A percentile compares a stretch with the other conserved stretches of the same genome.
Evolutionary conservation across 2,329 filamentous ascomycete species (phyloP).

Genomic region (Fusarium decemcellulare): DNA sequence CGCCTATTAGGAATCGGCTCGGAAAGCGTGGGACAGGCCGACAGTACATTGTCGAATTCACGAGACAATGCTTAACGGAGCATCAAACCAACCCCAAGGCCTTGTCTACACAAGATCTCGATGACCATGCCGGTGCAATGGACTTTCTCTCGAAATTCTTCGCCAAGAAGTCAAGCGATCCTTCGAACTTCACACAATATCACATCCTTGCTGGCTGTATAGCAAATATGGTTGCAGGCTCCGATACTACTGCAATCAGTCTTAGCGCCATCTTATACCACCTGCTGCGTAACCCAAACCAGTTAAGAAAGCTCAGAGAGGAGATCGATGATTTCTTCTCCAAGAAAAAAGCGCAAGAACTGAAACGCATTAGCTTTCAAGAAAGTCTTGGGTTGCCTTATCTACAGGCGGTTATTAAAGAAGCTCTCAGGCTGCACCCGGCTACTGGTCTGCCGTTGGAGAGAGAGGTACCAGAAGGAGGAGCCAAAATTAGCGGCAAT

Average conservation of each 20-base stretch:
- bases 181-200: background rate
- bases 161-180: background rate
- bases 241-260: slow-evolving; percentile 10
- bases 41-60: slow-evolving; percentile 7
- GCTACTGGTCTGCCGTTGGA: background rate
- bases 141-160: slow-evolving; percentile 9
- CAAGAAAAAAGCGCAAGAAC: background rate
- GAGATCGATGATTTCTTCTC: slow-evolving; percentile 2
- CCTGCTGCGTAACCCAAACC: slow-evolving; percentile 5
- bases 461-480: background rate
- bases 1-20: background rate
- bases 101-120: background rate
- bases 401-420: background rate
- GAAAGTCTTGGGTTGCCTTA: background rate
- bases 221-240: slow-evolving; percentile 8
- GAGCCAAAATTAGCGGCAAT: background rate
- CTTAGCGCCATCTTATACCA: slow-evolving; percentile 3
- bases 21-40: background rate
- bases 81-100: slow-evolving; percentile 5
- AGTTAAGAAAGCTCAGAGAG: background rate
- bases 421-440: background rate
- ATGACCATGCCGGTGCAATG: background rate
- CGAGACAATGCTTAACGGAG: slow-evolving; percentile 2
- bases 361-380: background rate
- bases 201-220: slow-evolving; percentile 4